Percentiles rank a stretch among this genome's conserved stretches.
Conservation (phyloP, 768 basidiomycete species). For the Lyophyllum decastes region DNA sequence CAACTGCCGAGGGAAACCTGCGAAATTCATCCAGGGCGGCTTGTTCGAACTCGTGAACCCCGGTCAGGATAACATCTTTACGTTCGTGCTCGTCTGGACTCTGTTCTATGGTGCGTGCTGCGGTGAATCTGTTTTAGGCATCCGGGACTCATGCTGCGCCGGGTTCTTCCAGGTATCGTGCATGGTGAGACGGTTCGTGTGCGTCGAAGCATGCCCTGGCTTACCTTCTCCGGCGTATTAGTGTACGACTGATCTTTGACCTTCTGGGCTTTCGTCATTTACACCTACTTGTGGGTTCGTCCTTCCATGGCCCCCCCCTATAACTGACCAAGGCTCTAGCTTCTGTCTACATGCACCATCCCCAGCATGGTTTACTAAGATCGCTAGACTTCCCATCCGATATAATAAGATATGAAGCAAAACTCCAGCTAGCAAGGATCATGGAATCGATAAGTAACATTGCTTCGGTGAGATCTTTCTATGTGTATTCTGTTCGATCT, state of each 20-base stretch:
- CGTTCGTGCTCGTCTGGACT: conserved; percentile 93
- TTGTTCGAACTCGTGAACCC: conserved; percentile 73
- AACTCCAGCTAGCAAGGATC: conserved; percentile 15
- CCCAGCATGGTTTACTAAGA: not conserved
- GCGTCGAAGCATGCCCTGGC: not conserved
- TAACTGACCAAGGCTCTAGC: not conserved
- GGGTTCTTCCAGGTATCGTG: conserved; percentile 39
- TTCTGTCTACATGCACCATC: not conserved
- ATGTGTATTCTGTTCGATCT: not conserved
- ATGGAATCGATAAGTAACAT: conserved; percentile 5
- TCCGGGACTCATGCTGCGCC: not conserved
- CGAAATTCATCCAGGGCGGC: conserved; percentile 65
- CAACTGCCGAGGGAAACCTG: conserved; percentile 69
- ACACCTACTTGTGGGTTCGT: conserved; percentile 1
- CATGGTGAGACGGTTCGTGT: conserved; percentile 40
- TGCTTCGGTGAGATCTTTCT: not conserved
- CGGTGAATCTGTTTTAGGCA: not conserved
- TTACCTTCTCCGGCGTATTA: conserved; percentile 15
- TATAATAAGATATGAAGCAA: not conserved
- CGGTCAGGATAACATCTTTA: conserved; percentile 88
- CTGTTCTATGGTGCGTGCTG: conserved; percentile 78
- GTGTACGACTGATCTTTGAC: conserved; percentile 23
- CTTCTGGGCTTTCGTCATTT: not conserved
- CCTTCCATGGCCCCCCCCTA: not conserved
- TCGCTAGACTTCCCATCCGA: not conserved